These are phyloP conservation scores for Starmera stellimalicola DNA, from an alignment of 1,139 yeast species.

Conservation along the genomic window DNA sequence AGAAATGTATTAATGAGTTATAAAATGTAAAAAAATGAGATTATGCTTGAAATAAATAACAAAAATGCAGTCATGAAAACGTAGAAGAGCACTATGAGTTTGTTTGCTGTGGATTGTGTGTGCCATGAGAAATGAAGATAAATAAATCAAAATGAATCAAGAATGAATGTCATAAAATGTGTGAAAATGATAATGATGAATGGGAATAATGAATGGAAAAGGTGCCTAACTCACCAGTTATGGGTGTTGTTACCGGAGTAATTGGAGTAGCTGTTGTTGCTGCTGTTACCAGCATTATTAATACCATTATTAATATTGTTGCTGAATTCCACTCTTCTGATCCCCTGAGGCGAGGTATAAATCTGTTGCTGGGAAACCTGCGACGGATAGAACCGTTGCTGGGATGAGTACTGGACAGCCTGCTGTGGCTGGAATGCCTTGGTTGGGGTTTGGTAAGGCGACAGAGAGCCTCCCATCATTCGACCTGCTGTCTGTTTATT, in stretches of 20 bases:
- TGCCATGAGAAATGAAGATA: constrained; percentile 33
- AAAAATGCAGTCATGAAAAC: no score
- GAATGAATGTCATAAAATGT: neutral
- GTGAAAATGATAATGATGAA: neutral
- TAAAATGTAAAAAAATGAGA: constrained; percentile 28
- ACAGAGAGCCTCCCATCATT: neutral
- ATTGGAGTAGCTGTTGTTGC: no score
- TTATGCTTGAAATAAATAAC: constrained; percentile 55
- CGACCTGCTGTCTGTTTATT: neutral
- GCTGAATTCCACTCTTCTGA: constrained; percentile 9
- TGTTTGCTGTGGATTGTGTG: no score
- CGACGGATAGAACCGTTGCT: constrained; percentile 5
- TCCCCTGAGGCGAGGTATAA: constrained; percentile 1
- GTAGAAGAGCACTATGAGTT: no score
- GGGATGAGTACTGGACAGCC: neutral
- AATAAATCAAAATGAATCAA: neutral
- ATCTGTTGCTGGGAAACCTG: neutral
- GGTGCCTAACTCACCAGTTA: constrained; percentile 2
- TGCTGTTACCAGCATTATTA: no score
- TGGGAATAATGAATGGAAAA: neutral
- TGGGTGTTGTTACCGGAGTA: constrained; percentile 5
- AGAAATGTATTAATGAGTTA: constrained; percentile 1
- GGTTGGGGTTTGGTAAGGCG: constrained; percentile 1
- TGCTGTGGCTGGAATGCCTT: constrained; percentile 3
- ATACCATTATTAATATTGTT: no score